Evolutionary conservation across 352 stramenopile genomes (phyloP).

Genomic region (Pythium volutum): DNA sequence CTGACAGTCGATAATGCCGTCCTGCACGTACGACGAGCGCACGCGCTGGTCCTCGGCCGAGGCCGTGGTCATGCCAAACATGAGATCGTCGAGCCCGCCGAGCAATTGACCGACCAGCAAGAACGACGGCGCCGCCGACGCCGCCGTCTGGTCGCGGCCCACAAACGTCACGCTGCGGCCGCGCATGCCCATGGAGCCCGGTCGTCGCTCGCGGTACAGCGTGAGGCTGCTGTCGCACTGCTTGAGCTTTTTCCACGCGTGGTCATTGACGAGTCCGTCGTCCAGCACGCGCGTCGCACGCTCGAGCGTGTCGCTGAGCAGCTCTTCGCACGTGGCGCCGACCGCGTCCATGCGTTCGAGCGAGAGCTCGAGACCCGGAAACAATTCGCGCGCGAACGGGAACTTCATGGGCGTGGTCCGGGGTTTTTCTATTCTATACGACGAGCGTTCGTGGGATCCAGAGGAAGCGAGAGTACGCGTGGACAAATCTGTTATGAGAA

Average conservation of each 20-base stretch:
- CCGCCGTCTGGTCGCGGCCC: neutral
- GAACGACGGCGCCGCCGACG: slow-evolving; percentile 34
- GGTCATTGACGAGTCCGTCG: slow-evolving; percentile 9
- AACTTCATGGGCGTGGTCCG: too few species aligned
- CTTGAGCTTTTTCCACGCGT: slow-evolving; percentile 19
- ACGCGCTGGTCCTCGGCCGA: slow-evolving; percentile 47
- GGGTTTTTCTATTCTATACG: too few species aligned
- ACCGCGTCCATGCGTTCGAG: neutral
- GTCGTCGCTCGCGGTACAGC: slow-evolving; percentile 13
- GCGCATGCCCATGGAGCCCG: slow-evolving; percentile 2
- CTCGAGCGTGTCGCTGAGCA: slow-evolving; percentile 15
- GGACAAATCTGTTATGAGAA: too few species aligned
- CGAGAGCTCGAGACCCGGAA: slow-evolving; percentile 42
- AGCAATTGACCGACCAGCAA: slow-evolving; percentile 51
- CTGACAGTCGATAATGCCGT: slow-evolving; percentile 50
- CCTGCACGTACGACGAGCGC: slow-evolving; percentile 45
- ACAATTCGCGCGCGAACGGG: slow-evolving; percentile 44
- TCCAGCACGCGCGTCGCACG: slow-evolving; percentile 11
- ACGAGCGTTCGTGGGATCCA: neutral
- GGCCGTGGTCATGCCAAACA: slow-evolving; percentile 49
- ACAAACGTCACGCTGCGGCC: neutral
- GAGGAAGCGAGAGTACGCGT: slow-evolving; percentile 1
- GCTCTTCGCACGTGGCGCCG: slow-evolving; percentile 17
- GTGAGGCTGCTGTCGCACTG: slow-evolving; percentile 14
- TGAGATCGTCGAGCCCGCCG: slow-evolving; percentile 56